These are phyloP conservation scores for Trichoderma afroharzianum DNA, from an alignment of 2,329 filamentous ascomycete genomes.

Conservation along the genomic window DNA sequence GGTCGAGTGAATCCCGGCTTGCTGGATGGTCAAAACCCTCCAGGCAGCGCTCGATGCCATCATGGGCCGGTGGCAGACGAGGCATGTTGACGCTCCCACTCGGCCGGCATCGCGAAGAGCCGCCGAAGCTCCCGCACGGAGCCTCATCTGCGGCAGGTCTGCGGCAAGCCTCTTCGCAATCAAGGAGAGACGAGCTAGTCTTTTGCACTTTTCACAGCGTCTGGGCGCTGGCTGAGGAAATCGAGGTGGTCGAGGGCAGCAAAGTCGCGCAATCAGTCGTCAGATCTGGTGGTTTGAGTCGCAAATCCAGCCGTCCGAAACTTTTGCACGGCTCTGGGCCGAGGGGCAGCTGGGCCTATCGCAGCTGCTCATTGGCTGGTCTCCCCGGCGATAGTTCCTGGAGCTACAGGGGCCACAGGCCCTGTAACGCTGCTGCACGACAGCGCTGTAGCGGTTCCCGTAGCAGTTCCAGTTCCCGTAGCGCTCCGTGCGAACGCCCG, in stretches of 20 bases:
- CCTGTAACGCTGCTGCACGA: constrained; percentile 4
- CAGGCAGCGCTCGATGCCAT: constrained; percentile 26
- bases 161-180: not conserved
- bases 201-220: not conserved
- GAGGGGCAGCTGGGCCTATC: constrained; percentile 2
- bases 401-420: not conserved
- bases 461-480: not conserved
- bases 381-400: not conserved
- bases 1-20: constrained; percentile 41
- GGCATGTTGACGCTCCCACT: constrained; percentile 29
- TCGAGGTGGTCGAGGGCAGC: not conserved
- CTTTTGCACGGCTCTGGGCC: constrained; percentile 18
- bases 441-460: constrained; percentile 4
- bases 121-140: constrained; percentile 50
- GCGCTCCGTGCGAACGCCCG: not conserved
- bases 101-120: constrained; percentile 40
- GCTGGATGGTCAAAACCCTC: constrained; percentile 27
- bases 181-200: not conserved
- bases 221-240: not conserved
- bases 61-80: constrained; percentile 32
- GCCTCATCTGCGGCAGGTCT: constrained; percentile 43
- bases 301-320: constrained; percentile 17
- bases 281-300: constrained; percentile 1
- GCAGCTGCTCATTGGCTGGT: constrained; percentile 12
- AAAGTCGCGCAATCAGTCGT: constrained; percentile 9